Percentiles rank a stretch among this genome's conserved stretches.
Evolutionary conservation across 2,329 filamentous ascomycete genomes (phyloP).

Genomic region (Mycocentrospora acerina): DNA sequence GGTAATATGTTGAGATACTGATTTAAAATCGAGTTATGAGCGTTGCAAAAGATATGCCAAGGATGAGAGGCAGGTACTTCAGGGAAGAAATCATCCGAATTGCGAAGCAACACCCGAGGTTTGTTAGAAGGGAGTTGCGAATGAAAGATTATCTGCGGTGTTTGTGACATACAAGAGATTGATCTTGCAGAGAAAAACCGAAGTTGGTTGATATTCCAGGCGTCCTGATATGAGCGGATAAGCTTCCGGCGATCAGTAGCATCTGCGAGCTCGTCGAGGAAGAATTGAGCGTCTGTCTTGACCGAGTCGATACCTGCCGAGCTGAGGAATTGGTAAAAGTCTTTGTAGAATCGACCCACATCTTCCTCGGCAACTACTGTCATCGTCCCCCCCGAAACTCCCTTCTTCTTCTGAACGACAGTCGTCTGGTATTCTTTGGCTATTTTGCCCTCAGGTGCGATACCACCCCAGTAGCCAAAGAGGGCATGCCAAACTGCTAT

Average conservation of each 20-base stretch:
- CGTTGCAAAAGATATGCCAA: conserved; percentile 95
- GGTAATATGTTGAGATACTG: conserved; percentile 84
- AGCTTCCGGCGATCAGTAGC: conserved; percentile 71
- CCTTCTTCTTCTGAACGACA: conserved; percentile 56
- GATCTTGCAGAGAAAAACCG: conserved; percentile 75
- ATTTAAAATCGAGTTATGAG: conserved; percentile 81
- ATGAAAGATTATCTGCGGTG: conserved; percentile 82
- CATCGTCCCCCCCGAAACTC: conserved; percentile 65
- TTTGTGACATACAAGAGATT: conserved; percentile 94
- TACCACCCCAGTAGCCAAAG: conserved; percentile 67
- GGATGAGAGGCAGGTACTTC: conserved; percentile 77
- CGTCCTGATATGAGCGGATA: conserved; percentile 76
- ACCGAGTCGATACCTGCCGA: conserved; percentile 78
- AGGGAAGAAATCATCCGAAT: conserved; percentile 91
- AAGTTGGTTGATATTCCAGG: conserved; percentile 77
- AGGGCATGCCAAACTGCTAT: conserved; percentile 95
- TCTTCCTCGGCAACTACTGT: conserved; percentile 74
- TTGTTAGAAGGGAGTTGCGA: conserved; percentile 76
- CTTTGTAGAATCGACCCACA: conserved; percentile 75
- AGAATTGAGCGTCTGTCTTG: conserved; percentile 92
- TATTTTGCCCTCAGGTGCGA: conserved; percentile 73
- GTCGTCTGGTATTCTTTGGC: conserved; percentile 76
- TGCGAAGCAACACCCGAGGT: conserved; percentile 74
- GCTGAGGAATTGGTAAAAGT: conserved; percentile 84
- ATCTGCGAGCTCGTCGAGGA: conserved; percentile 72